Conservation (phyloP, 2,329 filamentous ascomycete genomes). For the Diaporthe humulicola region DNA sequence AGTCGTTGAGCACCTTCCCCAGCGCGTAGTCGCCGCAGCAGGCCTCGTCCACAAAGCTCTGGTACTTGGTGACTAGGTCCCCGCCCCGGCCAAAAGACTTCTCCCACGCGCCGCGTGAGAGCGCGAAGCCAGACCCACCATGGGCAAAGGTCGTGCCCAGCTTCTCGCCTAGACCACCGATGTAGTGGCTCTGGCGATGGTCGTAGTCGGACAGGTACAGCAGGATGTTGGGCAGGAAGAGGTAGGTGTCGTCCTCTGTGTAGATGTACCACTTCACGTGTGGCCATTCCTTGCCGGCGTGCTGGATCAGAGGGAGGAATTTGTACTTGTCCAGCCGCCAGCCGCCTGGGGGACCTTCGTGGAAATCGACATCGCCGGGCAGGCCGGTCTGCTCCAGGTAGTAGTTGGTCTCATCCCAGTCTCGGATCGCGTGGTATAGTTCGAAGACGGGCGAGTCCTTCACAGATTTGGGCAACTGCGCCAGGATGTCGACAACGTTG, state of each 20-base stretch:
- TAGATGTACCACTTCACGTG: slow-evolving; percentile 43
- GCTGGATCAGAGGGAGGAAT: slow-evolving; percentile 35
- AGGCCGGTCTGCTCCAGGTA: slow-evolving; percentile 44
- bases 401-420: slow-evolving; percentile 45
- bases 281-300: slow-evolving; percentile 34
- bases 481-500: slow-evolving; percentile 45
- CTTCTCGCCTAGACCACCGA: slow-evolving; percentile 40
- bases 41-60: slow-evolving; percentile 18
- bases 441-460: slow-evolving; percentile 40
- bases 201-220: slow-evolving; percentile 35
- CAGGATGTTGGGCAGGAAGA: slow-evolving; percentile 40
- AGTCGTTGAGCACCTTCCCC: slow-evolving; percentile 32
- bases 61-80: slow-evolving; percentile 21
- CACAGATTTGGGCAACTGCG: slow-evolving; percentile 42
- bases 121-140: slow-evolving; percentile 40
- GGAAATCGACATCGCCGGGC: slow-evolving; percentile 23
- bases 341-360: slow-evolving; percentile 28
- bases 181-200: slow-evolving; percentile 27
- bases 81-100: slow-evolving; percentile 17
- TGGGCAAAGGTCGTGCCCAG: slow-evolving; percentile 38
- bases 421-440: slow-evolving; percentile 42
- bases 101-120: slow-evolving; percentile 35
- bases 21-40: slow-evolving; percentile 32
- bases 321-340: slow-evolving; percentile 40
- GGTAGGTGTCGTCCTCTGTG: slow-evolving; percentile 42